Evolutionary conservation across 1,139 yeast genomes (phyloP).

Genomic region (Geotrichum restrictum): DNA sequence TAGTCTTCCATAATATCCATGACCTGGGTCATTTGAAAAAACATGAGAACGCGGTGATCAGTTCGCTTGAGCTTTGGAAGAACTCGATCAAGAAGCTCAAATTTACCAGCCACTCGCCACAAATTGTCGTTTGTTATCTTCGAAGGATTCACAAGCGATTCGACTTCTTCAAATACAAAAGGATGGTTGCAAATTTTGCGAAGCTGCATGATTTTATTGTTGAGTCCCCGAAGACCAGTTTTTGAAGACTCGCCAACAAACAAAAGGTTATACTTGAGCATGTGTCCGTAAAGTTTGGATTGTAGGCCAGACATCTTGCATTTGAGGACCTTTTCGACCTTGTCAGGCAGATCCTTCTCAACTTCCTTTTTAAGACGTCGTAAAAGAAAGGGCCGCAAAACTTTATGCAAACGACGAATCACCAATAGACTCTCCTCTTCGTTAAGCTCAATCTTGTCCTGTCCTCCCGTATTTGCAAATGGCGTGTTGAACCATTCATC

Average conservation of each 20-base stretch:
- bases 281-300: conserved; percentile 75
- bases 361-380: conserved; percentile 94
- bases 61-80: conserved; percentile 81
- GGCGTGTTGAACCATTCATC: conserved; percentile 99
- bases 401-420: conserved; percentile 89
- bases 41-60: conserved; percentile 89
- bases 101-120: conserved; percentile 91
- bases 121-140: conserved; percentile 56
- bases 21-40: conserved; percentile 97
- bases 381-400: conserved; percentile 81
- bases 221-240: conserved; percentile 81
- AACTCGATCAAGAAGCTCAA: conserved; percentile 82
- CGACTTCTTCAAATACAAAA: conserved; percentile 93
- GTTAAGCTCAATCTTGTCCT: conserved; percentile 85
- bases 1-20: conserved; percentile 99
- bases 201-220: conserved; percentile 92
- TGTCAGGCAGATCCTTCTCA: conserved; percentile 89
- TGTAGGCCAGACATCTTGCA: conserved; percentile 85
- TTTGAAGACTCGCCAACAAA: conserved; percentile 72
- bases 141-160: conserved; percentile 48
- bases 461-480: conserved; percentile 92
- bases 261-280: conserved; percentile 79
- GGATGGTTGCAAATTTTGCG: conserved; percentile 97
- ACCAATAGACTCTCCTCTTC: conserved; percentile 95
- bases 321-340: conserved; percentile 84